A percentile compares a stretch with the other conserved stretches of the same genome.
phyloP scores from a whole-genome alignment of 352 stramenopile species.

The Phytophthora quininea region DNA sequence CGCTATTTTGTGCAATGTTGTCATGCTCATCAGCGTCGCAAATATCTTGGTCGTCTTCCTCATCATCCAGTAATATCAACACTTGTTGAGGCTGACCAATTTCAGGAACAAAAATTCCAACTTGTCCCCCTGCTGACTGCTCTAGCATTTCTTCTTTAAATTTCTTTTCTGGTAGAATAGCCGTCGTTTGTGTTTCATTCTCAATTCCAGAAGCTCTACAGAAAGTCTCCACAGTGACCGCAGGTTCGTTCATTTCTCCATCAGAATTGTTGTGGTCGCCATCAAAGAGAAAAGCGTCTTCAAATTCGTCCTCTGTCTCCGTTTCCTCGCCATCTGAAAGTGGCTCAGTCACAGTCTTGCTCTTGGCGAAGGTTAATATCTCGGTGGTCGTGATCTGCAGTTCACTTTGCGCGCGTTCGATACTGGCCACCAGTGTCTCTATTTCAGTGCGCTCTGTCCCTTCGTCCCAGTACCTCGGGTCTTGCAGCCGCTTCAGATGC shows the following conservation, averaged over 20 bases:
- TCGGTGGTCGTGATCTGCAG: conserved; percentile 12
- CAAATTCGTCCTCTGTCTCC: conserved; percentile 9
- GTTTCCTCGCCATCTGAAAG: conserved; percentile 1
- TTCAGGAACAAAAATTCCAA: too few relatives aligned
- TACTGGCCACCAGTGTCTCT: conserved; percentile 3
- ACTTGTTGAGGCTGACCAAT: too few relatives aligned
- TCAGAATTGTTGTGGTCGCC: not conserved
- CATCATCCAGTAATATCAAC: too few relatives aligned
- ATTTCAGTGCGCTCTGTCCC: not conserved
- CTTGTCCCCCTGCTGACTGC: too few relatives aligned
- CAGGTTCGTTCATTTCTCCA: not conserved
- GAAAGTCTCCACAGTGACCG: too few relatives aligned
- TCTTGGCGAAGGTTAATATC: conserved; percentile 19
- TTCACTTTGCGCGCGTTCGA: conserved; percentile 21
- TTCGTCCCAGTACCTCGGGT: not conserved
- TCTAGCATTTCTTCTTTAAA: too few relatives aligned
- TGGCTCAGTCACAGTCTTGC: not conserved
- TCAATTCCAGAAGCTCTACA: too few relatives aligned
- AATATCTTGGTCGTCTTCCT: too few relatives aligned
- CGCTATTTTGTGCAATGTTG: too few relatives aligned
- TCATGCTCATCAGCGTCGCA: too few relatives aligned
- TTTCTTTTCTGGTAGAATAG: too few relatives aligned
- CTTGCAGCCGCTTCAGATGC: conserved; percentile 4
- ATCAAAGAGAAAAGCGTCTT: not conserved
- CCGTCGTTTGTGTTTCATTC: too few relatives aligned